These are phyloP conservation scores for Hirschfeldia incana DNA, from an alignment of 345 rosid species.

Conservation along the genomic window DNA sequence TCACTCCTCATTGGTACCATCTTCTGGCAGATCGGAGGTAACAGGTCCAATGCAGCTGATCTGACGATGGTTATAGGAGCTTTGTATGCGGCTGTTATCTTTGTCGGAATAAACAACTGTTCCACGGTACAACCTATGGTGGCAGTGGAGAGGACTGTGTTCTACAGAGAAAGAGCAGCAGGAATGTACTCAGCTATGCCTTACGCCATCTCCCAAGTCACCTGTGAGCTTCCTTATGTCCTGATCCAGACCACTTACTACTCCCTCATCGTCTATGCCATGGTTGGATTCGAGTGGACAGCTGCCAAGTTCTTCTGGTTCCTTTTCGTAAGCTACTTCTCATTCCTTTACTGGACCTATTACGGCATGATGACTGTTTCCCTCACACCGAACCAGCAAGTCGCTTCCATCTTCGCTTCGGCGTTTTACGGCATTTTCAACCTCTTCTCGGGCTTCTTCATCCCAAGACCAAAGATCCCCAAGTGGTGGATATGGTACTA, in stretches of 20 bases:
- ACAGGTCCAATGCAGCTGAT: conserved; percentile 46
- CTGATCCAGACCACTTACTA: conserved; percentile 61
- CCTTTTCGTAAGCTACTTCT: conserved; percentile 69
- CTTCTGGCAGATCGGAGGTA: conserved; percentile 58
- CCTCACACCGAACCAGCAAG: conserved; percentile 80
- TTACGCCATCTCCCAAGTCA: conserved; percentile 51
- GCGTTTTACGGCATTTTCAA: conserved; percentile 75
- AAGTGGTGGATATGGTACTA: conserved; percentile 92
- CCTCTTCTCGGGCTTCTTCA: conserved; percentile 86
- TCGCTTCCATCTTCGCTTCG: conserved; percentile 69
- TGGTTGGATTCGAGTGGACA: conserved; percentile 74
- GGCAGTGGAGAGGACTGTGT: conserved; percentile 30
- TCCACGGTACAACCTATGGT: conserved; percentile 64
- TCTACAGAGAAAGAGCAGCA: conserved; percentile 53
- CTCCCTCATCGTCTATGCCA: conserved; percentile 67
- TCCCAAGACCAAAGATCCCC: conserved; percentile 84
- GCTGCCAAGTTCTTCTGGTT: conserved; percentile 74
- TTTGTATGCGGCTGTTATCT: conserved; percentile 54
- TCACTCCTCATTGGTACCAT: conserved; percentile 57
- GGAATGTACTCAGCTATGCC: conserved; percentile 41
- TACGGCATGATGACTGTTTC: conserved; percentile 96
- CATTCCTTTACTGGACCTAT: conserved; percentile 87
- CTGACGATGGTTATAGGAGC: conserved; percentile 65
- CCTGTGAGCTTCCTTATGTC: conserved; percentile 64
- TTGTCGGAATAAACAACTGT: conserved; percentile 68